Evolutionary conservation across 441 rosid genomes (phyloP).

Genomic region (Hura crepitans): DNA sequence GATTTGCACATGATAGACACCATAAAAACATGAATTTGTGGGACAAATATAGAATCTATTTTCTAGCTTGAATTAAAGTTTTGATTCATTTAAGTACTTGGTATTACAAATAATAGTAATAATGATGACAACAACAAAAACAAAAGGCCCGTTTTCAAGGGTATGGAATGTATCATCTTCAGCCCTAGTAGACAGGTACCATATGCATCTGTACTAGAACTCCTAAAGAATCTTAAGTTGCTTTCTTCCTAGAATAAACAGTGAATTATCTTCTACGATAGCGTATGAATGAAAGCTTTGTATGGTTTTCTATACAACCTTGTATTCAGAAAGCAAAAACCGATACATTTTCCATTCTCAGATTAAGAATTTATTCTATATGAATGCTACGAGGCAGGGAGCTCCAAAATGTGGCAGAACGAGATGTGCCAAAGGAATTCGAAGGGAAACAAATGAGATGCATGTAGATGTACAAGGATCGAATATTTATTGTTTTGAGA

Average conservation of each 20-base stretch:
- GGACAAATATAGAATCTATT: neutral
- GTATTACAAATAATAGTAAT: neutral
- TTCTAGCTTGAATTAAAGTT: neutral
- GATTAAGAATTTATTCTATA: slow-evolving; percentile 2
- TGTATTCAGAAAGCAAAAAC: slow-evolving; percentile 13
- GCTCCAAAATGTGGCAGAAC: neutral
- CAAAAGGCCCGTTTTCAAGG: too few relatives aligned
- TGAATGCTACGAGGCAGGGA: slow-evolving; percentile 8
- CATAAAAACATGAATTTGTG: too few relatives aligned
- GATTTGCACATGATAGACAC: too few relatives aligned
- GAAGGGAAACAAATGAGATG: neutral
- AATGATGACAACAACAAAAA: too few relatives aligned
- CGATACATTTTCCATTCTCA: slow-evolving; percentile 6
- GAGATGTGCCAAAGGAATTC: neutral
- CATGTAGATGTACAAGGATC: neutral
- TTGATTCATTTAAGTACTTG: neutral
- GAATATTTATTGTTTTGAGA: neutral
- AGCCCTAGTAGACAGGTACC: neutral
- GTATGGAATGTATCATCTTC: slow-evolving; percentile 1
- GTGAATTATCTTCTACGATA: neutral
- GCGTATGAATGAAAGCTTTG: neutral
- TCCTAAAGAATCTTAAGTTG: neutral
- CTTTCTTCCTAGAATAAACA: slow-evolving; percentile 7
- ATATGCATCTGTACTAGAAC: neutral
- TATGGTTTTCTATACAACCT: slow-evolving; percentile 12